phyloP scores from a whole-genome alignment of 208 protist genomes.

The Leishmania major region DNA sequence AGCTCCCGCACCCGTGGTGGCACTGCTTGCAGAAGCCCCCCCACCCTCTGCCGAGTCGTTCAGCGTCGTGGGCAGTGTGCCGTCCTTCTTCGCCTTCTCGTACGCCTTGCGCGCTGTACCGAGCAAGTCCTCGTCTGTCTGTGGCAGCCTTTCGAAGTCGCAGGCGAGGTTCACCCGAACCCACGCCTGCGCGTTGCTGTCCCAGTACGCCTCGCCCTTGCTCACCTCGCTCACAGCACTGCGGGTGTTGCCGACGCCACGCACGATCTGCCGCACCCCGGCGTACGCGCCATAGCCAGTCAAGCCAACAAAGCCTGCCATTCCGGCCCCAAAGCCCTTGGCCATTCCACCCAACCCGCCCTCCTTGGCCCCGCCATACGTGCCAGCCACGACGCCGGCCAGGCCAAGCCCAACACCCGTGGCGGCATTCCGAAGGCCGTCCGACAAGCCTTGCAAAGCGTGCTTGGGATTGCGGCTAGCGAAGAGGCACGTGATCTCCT shows the following conservation, averaged over 20 bases:
- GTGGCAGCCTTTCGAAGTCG: constrained; percentile 38
- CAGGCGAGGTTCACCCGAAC: constrained; percentile 42
- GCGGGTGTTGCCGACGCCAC: constrained; percentile 48
- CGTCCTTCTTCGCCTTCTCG: constrained; percentile 20
- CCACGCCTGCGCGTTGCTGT: constrained; percentile 48
- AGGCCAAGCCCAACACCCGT: constrained; percentile 44
- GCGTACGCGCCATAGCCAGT: constrained; percentile 37
- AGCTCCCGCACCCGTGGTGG: neutral
- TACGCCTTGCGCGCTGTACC: constrained; percentile 28
- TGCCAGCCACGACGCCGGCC: constrained; percentile 31
- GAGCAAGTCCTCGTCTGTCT: constrained; percentile 54
- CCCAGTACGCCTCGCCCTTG: constrained; percentile 50
- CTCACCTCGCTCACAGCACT: constrained; percentile 36
- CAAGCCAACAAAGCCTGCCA: constrained; percentile 24
- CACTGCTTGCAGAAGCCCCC: neutral
- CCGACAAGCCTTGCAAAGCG: constrained; percentile 33
- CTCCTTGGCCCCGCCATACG: constrained; percentile 27
- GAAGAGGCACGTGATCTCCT: constrained; percentile 44
- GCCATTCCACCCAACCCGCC: constrained; percentile 30
- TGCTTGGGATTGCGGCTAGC: constrained; percentile 46
- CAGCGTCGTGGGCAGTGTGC: neutral
- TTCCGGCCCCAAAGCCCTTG: constrained; percentile 46
- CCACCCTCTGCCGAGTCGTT: neutral
- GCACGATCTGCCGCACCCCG: constrained; percentile 39
- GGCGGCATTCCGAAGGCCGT: constrained; percentile 35